Evolutionary conservation across 164 flowering plant species (phyloP).

Genomic region (Chimonanthus salicifolius): DNA sequence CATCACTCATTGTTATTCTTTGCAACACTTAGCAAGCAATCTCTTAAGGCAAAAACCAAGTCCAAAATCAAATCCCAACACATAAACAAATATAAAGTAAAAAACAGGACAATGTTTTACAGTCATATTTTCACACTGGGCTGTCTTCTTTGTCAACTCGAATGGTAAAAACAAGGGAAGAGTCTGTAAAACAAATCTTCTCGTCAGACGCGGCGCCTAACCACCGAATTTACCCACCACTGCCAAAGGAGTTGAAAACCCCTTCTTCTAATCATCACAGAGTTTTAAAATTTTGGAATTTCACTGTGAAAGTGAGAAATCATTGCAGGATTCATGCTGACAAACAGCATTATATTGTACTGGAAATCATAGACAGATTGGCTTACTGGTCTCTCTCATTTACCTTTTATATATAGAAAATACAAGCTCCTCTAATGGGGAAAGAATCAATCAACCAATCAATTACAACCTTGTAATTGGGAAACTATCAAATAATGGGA

Average conservation of each 20-base stretch:
- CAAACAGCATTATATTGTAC: neutral
- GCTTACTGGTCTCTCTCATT: no score
- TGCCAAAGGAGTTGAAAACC: neutral
- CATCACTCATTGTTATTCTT: conserved; percentile 9
- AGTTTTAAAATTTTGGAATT: neutral
- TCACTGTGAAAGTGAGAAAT: neutral
- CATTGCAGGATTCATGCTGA: neutral
- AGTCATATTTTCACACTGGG: conserved; percentile 12
- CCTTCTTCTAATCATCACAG: neutral
- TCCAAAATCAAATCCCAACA: conserved; percentile 2
- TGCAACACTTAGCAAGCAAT: conserved; percentile 17
- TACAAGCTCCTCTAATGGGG: no score
- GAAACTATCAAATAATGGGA: no score
- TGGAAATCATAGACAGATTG: no score
- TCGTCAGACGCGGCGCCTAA: neutral
- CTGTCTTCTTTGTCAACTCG: conserved; percentile 10
- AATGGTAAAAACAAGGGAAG: conserved; percentile 4
- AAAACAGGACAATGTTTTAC: neutral
- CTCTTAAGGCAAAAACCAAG: neutral
- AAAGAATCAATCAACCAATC: no score
- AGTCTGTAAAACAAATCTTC: neutral
- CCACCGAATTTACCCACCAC: neutral
- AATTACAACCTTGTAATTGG: no score
- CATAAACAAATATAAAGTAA: neutral
- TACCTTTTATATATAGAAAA: no score